Conservation (phyloP, 371 early-diverging fungal species). For the Cokeromyces recurvatus region DNA sequence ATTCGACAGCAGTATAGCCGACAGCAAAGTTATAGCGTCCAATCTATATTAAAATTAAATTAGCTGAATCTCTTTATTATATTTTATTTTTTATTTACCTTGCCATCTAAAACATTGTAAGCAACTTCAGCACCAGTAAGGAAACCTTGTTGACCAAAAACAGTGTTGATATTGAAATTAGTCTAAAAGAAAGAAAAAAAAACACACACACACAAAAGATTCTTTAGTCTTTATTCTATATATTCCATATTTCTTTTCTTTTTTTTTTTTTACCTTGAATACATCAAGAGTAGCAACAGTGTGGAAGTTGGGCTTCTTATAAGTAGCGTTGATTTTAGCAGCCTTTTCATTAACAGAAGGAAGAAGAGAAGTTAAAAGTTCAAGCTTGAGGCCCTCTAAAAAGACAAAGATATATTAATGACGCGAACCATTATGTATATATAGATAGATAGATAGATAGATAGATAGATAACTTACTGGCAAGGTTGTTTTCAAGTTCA, state of each 20-base stretch:
- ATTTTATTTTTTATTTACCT: constrained; percentile 29
- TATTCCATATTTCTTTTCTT: too few relatives aligned
- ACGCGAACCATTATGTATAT: too few relatives aligned
- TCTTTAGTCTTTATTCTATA: too few relatives aligned
- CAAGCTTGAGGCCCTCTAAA: constrained; percentile 48
- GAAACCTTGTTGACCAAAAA: constrained; percentile 77
- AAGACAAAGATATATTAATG: too few relatives aligned
- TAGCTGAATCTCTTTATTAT: not conserved
- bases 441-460: too few relatives aligned
- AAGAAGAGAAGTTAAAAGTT: constrained; percentile 43
- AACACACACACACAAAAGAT: too few relatives aligned
- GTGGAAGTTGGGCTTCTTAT: constrained; percentile 49
- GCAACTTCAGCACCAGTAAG: constrained; percentile 89
- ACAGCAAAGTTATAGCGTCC: constrained; percentile 82
- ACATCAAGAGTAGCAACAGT: constrained; percentile 48
- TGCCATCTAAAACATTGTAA: constrained; percentile 85
- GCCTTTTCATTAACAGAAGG: constrained; percentile 48
- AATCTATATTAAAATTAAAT: constrained; percentile 34
- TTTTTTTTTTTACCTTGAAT: constrained; percentile 31
- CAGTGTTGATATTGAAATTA: constrained; percentile 46
- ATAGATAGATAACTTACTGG: constrained; percentile 58
- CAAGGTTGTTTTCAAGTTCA: constrained; percentile 91
- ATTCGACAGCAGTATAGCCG: constrained; percentile 86
- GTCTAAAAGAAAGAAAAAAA: constrained; percentile 18
- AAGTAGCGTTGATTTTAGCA: constrained; percentile 43